A percentile compares a stretch with the other conserved stretches of the same genome.
phyloP scores from a whole-genome alignment of 257 asterid species.

The Paulownia fortunei region DNA sequence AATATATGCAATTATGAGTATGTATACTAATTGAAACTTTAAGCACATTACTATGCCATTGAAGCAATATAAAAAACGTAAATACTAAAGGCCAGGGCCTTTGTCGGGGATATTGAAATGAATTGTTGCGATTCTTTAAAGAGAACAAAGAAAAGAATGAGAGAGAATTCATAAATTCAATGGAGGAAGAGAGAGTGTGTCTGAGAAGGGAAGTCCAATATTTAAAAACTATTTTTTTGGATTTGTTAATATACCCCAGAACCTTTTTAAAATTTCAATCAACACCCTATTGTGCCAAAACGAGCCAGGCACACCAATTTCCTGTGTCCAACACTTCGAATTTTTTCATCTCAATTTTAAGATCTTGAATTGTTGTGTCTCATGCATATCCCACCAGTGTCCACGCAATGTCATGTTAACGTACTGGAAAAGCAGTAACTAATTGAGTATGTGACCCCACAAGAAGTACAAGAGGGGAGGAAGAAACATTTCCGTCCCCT shows the following conservation, averaged over 20 bases:
- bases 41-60: not conserved
- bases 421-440: not conserved
- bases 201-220: not conserved
- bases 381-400: not conserved
- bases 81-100: not conserved
- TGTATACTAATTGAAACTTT: not conserved
- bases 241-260: not conserved
- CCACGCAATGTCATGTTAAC: not conserved
- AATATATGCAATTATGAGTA: not conserved
- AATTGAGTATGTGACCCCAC: not conserved
- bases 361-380: conserved; percentile 9
- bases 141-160: not conserved
- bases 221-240: not conserved
- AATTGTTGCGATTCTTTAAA: not conserved
- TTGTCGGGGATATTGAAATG: not conserved
- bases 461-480: conserved; percentile 12
- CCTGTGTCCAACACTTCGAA: not conserved
- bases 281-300: not conserved
- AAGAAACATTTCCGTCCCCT: not conserved
- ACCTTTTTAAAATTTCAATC: not conserved
- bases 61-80: not conserved
- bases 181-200: conserved; percentile 12
- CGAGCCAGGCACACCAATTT: not conserved
- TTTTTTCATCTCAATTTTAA: conserved; percentile 1
- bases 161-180: not conserved